phyloP scores from a whole-genome alignment of 768 basidiomycete genomes.

The Phaeotremella fagi region DNA sequence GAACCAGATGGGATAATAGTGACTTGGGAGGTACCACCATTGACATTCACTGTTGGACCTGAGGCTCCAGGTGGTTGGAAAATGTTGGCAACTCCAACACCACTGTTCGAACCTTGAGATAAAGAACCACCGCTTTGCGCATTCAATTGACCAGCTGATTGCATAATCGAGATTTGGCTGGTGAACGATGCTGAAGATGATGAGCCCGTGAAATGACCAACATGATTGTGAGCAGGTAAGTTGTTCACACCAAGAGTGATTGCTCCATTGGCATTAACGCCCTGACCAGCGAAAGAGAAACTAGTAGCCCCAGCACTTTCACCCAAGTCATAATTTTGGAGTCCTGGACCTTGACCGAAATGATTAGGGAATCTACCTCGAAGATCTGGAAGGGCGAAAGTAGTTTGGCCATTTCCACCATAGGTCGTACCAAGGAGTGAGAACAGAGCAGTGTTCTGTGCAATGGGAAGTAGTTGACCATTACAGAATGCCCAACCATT shows the following conservation, averaged over 20 bases:
- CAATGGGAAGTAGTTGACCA: not conserved
- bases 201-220: not conserved
- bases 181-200: not conserved
- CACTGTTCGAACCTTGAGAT: not conserved
- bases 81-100: not conserved
- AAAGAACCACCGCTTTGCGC: not conserved
- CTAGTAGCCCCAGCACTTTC: not conserved
- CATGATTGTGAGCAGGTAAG: not conserved
- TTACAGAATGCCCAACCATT: slow-evolving; percentile 1
- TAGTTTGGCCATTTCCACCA: not conserved
- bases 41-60: not conserved
- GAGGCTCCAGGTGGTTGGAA: not conserved
- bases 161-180: not conserved
- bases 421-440: not conserved
- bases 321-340: not conserved
- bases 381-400: not conserved
- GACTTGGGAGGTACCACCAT: not conserved
- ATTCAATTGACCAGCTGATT: not conserved
- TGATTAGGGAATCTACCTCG: not conserved
- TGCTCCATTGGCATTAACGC: not conserved
- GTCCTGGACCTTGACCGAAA: not conserved
- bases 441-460: not conserved
- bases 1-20: not conserved
- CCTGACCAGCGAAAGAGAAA: not conserved
- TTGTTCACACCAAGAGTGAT: not conserved